Evolutionary conservation across 169 alveolate species (phyloP), one percentile per base, ranked within the genome.

Genomic region (Plasmodium yoelii): DNA sequence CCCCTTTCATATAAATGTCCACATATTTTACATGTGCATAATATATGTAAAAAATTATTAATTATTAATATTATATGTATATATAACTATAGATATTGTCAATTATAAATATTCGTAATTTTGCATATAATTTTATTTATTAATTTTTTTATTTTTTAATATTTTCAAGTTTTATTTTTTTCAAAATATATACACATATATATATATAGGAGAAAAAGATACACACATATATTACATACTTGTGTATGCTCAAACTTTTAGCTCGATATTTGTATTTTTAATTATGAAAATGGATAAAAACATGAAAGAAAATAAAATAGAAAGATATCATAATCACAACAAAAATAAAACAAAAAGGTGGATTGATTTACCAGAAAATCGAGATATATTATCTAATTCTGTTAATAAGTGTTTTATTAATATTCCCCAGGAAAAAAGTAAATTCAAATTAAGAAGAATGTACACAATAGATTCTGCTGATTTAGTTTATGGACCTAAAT

Each of bases 381-480:
- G 57, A 22, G 26, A 51, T 19, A 9, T 57, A 2, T 6, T 55
- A 13, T 26, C 39, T 7, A 55, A 19, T 3, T 77, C 71, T 5
- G 69, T 67, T 13, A 12, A n/a, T 5, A 77, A 39, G 28, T n/a
- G 67, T 55, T 59, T 51, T 53, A 19, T 64, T 55, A 65, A 51
- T n/a, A 59, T 77, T 34, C 49, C 51, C 3, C 34, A 18, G 9
- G 59, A 77, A 28, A 53, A 77, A 47, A 10, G 34, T 46, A 18
- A 64, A 24, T 51, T 42, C 55, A 19, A 53, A 9, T 34, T 13
- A 49, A 64, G 65, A 15, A 28, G 77, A 22, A 39, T 64, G 51
- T 5, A 55, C 47, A 77, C 68, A 34, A 64, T 77, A 55, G 89
- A 77, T 22, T 22, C 53, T 5, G 68, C 28, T 10, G 65, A 63